These are phyloP conservation scores for Avena eriantha DNA, from an alignment of 176 grass and related monocot genomes.

Conservation along the genomic window DNA sequence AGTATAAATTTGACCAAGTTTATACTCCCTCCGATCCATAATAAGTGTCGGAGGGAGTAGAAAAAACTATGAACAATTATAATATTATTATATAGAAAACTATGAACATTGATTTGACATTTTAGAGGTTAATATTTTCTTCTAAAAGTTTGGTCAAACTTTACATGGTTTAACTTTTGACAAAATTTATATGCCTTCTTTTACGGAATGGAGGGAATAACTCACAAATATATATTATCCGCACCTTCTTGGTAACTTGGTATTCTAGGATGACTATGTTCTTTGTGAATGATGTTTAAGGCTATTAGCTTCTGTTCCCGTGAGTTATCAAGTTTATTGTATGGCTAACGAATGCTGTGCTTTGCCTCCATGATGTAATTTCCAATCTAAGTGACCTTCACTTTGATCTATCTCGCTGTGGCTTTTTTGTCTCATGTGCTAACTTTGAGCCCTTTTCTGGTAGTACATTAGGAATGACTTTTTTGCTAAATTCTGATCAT, in stretches of 20 bases:
- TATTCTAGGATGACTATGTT: background rate
- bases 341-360: background rate
- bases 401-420: background rate
- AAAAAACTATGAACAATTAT: too few relatives aligned
- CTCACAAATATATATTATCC: conserved; percentile 4
- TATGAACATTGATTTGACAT: too few relatives aligned
- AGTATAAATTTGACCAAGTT: too few relatives aligned
- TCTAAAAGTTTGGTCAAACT: too few relatives aligned
- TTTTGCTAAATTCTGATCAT: background rate
- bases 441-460: conserved; percentile 4
- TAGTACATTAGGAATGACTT: background rate
- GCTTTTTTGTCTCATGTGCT: conserved; percentile 3
- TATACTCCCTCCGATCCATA: too few relatives aligned
- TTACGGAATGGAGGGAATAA: background rate
- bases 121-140: too few relatives aligned
- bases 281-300: background rate
- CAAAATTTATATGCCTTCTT: too few relatives aligned
- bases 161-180: too few relatives aligned
- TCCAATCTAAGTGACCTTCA: background rate
- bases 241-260: conserved; percentile 24
- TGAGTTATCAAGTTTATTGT: background rate
- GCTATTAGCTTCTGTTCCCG: background rate
- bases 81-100: too few relatives aligned
- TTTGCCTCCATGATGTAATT: conserved; percentile 21
- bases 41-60: too few relatives aligned